Base-by-base conservation (phyloP, 768 basidiomycete species). In the Amanita inopinata region DNA sequence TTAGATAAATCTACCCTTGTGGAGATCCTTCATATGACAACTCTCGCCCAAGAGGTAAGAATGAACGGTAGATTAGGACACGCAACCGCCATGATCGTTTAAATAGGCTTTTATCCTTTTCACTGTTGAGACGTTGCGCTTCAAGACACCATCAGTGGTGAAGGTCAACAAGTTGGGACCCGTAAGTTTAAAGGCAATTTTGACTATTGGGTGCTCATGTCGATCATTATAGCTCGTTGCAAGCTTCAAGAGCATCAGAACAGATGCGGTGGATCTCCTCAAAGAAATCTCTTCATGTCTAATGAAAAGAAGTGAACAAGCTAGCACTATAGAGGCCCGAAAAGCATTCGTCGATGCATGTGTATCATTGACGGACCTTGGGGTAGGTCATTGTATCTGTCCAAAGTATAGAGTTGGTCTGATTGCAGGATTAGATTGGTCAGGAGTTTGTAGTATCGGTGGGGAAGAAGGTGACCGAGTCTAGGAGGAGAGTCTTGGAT, bases 71-170 rank as follows among this genome's bases (percentile, higher is more conserved):
- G 25, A n/a, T n/a, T n/a, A n/a, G n/a, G n/a, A n/a, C n/a, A n/a
- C n/a, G n/a, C n/a, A n/a, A n/a, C n/a, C n/a, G n/a, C n/a, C n/a
- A n/a, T n/a, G n/a, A n/a, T n/a, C n/a, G n/a, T n/a, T n/a, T n/a
- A n/a, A n/a, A n/a, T n/a, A 89, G 85, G 87, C 81, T 2, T 77
- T 85, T 52, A 66, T 87, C 33, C 61, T 91, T 1, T 71, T 91
- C 47, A 61, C 67, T 15, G 64, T 83, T n/a, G 82, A 80, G 55
- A 80, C 79, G 0, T 52, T 74, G 39, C 76, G 87, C 9, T 90
- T 89, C 69, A 87, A 84, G 56, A 60, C 76, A 5, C 59, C 76
- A 2, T 74, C 80, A 0, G 67, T 83, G 12, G 71, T 81, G 31
- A 87, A 85, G 56, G 67, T 75, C 28, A 73, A 89, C 58, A 88